Base-by-base conservation (phyloP, 2,329 filamentous ascomycete genomes). In the Trichothecium sympodiale region DNA sequence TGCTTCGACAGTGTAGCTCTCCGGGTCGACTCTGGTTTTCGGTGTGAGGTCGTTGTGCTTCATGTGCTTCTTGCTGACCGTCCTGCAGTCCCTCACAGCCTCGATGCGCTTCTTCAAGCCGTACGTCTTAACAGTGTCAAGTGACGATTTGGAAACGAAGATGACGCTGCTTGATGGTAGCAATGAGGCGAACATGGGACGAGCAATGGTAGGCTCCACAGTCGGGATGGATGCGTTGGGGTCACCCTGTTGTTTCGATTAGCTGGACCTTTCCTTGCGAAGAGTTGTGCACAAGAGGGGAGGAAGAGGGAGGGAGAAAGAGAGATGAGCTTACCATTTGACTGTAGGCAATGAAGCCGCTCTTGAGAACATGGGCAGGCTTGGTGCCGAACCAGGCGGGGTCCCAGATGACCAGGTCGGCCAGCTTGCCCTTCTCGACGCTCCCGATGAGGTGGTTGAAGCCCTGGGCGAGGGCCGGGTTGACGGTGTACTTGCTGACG, bases 401-500 rank as follows among this genome's bases (percentile, higher is more conserved):
- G 33, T 80, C 78, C 89, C 89, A 96, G 6, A 95, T 52, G 1
- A 93, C 84, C 33, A 96, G 56, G 56, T 96, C 89, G 0, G 89
- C 89, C 33, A 94, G 59, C 62, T 94, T 95, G 34, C 87, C 88
- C 0, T 86, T 74, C 62, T 95, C 87, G 36, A 95, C 61, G 46
- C 83, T 89, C 7, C 89, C 89, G 42, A 96, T 74, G 3, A 94
- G 50, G 54, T 95, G 89, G 1, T 69, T 62, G 78, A 96, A 93
- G 3, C 89, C 89, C 58, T 96, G 89, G 0, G 88, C 78, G 42
- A 95, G 69, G 9, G 89, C 86, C 2, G 89, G 86, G 60, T 96
- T 96, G 61, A 96, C 79, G 16, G 89, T 96, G 58, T 95, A 95
- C 64, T 96, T 96, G 63, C 81, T 86, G 31, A 96, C 70, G 55